A percentile compares a stretch with the other conserved stretches of the same genome.
These are phyloP conservation scores for Blastomyces gilchristii DNA, from an alignment of 2,329 filamentous ascomycete species.

Conservation along the genomic window DNA sequence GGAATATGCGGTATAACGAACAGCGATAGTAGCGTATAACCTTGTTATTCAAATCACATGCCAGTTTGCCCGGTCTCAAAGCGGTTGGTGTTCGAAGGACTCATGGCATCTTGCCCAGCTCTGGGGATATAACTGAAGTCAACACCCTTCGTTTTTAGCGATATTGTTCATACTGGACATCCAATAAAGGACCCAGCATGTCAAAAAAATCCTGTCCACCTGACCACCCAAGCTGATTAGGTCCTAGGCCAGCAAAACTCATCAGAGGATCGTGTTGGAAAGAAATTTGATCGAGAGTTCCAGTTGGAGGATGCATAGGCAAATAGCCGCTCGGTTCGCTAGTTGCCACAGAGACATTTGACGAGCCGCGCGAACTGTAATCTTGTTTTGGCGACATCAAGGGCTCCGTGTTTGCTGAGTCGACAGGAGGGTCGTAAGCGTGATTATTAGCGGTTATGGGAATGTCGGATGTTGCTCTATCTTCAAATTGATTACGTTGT, in stretches of 20 bases:
- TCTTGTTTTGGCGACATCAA: background rate
- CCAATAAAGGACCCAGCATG: constrained; percentile 17
- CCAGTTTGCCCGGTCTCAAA: background rate
- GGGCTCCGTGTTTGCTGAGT: background rate
- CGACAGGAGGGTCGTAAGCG: background rate
- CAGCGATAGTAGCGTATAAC: background rate
- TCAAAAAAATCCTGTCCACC: constrained; percentile 19
- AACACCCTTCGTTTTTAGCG: constrained; percentile 5
- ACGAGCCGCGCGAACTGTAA: constrained; percentile 2
- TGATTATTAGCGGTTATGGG: background rate
- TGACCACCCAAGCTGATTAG: constrained; percentile 18
- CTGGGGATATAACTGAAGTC: no score
- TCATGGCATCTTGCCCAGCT: background rate
- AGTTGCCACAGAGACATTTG: background rate
- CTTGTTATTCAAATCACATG: background rate
- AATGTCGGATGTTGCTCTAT: constrained; percentile 1
- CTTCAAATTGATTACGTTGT: constrained; percentile 9
- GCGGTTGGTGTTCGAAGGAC: background rate
- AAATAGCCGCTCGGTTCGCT: constrained; percentile 2
- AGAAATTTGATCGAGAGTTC: constrained; percentile 6
- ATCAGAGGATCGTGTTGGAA: constrained; percentile 18
- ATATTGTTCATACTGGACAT: constrained; percentile 18
- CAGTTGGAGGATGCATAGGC: constrained; percentile 7
- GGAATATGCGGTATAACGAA: background rate
- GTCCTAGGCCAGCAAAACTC: constrained; percentile 16